Conservation (phyloP, 2,329 filamentous ascomycete species). For the Fusarium incarnatum region DNA sequence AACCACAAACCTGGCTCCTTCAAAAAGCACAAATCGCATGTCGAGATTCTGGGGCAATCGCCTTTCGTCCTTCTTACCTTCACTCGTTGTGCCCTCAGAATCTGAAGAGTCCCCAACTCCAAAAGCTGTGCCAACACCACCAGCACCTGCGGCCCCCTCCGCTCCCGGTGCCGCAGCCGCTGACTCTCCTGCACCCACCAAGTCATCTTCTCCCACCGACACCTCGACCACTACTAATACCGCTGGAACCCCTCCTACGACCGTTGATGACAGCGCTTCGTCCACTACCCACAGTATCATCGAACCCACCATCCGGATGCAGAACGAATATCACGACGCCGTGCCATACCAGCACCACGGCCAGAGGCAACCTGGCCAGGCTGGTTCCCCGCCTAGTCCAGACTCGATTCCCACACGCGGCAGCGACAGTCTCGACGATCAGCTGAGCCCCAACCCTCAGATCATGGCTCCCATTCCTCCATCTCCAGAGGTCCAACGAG, state of each 20-base stretch:
- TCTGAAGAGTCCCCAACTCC: constrained; percentile 32
- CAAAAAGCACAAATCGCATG: constrained; percentile 44
- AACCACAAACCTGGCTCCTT: constrained; percentile 28
- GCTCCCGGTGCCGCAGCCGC: constrained; percentile 32
- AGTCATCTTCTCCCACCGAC: constrained; percentile 44
- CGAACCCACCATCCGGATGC: constrained; percentile 40
- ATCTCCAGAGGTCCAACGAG: constrained; percentile 45
- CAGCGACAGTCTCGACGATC: constrained; percentile 37
- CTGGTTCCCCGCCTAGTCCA: constrained; percentile 32
- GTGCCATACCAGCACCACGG: constrained; percentile 29
- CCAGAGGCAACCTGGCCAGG: constrained; percentile 7
- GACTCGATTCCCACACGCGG: constrained; percentile 17
- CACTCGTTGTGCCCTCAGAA: constrained; percentile 54
- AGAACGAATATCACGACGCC: constrained; percentile 33
- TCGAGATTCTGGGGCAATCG: constrained; percentile 53
- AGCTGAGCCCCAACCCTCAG: constrained; percentile 42
- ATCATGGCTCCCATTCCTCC: constrained; percentile 48
- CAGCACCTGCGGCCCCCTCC: constrained; percentile 28
- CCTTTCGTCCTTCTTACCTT: constrained; percentile 53
- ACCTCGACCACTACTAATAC: constrained; percentile 41
- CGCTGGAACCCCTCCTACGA: constrained; percentile 34
- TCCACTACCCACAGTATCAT: constrained; percentile 42
- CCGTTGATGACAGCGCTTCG: constrained; percentile 42
- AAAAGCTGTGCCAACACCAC: constrained; percentile 38
- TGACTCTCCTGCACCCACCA: constrained; percentile 37